Evolutionary conservation across 2,329 filamentous ascomycete genomes (phyloP).

Genomic region (Plectosphaerella plurivora): DNA sequence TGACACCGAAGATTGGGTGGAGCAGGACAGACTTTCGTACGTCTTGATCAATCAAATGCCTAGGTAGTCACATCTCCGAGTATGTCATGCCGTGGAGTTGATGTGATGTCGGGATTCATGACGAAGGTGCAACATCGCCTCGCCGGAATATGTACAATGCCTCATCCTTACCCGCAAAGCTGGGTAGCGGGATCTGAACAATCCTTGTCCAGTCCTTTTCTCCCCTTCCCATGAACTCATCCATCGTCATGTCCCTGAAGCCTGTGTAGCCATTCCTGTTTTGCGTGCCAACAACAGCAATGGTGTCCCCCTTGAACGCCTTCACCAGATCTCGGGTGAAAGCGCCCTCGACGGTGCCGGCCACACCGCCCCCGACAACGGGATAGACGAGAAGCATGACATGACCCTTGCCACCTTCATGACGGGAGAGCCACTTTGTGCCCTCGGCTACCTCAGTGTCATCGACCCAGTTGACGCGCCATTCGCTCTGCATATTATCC

Average conservation of each 20-base stretch:
- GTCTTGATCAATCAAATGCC: neutral
- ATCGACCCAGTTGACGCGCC: constrained; percentile 63
- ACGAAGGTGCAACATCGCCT: constrained; percentile 29
- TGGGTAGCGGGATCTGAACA: constrained; percentile 63
- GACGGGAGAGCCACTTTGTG: constrained; percentile 47
- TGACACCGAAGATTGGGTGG: too few relatives aligned
- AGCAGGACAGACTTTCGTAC: too few relatives aligned
- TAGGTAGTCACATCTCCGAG: neutral
- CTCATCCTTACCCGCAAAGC: constrained; percentile 75
- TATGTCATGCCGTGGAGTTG: neutral
- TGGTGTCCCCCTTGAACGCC: constrained; percentile 57
- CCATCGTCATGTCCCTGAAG: constrained; percentile 59
- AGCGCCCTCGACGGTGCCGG: constrained; percentile 56
- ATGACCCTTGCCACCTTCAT: constrained; percentile 45
- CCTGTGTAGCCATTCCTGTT: constrained; percentile 71
- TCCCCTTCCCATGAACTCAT: constrained; percentile 60
- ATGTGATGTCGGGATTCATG: neutral
- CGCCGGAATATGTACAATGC: constrained; percentile 64
- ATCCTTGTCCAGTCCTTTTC: constrained; percentile 54
- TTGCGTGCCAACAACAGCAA: constrained; percentile 72
- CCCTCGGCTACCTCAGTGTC: constrained; percentile 64
- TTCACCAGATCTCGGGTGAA: constrained; percentile 61
- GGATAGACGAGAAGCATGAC: constrained; percentile 71
- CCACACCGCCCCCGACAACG: constrained; percentile 59
- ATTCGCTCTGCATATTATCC: constrained; percentile 64